These are phyloP conservation scores for Phytophthora foliorum DNA, from an alignment of 352 stramenopile species.

Conservation along the genomic window DNA sequence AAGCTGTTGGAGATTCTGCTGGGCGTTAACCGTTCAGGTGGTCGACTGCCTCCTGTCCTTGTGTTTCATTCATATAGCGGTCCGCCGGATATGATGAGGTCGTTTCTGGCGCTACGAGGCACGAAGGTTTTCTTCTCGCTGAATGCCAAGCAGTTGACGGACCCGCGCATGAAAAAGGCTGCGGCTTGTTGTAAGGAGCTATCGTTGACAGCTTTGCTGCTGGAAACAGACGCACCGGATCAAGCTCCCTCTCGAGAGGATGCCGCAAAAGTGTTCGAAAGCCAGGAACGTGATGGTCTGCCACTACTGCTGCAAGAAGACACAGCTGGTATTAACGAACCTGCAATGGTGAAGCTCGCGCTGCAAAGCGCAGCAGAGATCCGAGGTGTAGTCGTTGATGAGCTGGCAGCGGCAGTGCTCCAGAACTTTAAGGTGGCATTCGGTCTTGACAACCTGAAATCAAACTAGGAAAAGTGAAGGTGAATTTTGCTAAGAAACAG, in stretches of 20 bases:
- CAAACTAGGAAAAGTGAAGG: conserved; percentile 15
- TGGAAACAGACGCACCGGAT: conserved; percentile 84
- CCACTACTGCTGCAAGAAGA: conserved; percentile 31
- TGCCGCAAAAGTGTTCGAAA: conserved; percentile 25
- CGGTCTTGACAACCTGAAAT: conserved; percentile 15
- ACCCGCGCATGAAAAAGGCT: conserved; percentile 49
- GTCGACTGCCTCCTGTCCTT: conserved; percentile 53
- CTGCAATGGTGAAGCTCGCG: conserved; percentile 60
- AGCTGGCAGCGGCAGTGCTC: conserved; percentile 50
- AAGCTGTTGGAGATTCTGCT: conserved; percentile 73
- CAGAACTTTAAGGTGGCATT: conserved; percentile 57
- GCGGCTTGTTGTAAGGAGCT: conserved; percentile 47
- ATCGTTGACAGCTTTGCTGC: conserved; percentile 57
- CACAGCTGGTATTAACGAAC: conserved; percentile 55
- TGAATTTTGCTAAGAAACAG: conserved; percentile 8
- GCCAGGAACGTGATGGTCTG: background rate
- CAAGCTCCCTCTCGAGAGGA: conserved; percentile 49
- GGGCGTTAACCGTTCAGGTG: conserved; percentile 4
- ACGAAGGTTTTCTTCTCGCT: conserved; percentile 80
- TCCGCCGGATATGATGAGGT: conserved; percentile 57
- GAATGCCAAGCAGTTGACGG: conserved; percentile 73
- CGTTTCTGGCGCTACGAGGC: conserved; percentile 53
- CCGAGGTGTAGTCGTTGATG: conserved; percentile 37
- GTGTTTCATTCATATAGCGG: conserved; percentile 81
- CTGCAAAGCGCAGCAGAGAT: conserved; percentile 54